Evolutionary conservation across 148 eudicot species (phyloP), one percentile per base, ranked within the genome.

Genomic region (Rhododendron kiyosumense): DNA sequence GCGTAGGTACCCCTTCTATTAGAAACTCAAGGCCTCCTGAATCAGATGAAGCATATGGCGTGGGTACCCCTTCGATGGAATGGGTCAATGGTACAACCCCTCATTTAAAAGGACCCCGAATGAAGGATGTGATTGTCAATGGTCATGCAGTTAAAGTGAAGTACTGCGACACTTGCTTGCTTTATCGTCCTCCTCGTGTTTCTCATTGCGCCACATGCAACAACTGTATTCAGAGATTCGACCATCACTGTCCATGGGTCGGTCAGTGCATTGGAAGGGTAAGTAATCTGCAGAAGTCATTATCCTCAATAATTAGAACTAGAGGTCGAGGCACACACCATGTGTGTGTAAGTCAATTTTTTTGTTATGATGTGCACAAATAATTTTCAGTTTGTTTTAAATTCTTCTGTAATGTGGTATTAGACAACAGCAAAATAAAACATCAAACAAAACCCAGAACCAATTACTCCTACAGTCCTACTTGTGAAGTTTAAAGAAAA

Each of bases 211-310:
- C 99, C 87, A 95, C 94, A 89, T 97, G 99, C 93, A 97, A 97
- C 93, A 97, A 95, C 86, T 97, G 99, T 87, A 94, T 95, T 71
- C 98, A 94, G 76, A 92, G 90, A 85, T 96, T 97, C 63, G 99
- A 97, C 86, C 99, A 97, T 88, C 99, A 97, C 84, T 97, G 99
- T 85, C 99, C 98, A n/a, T 95, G 99, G 99, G 98, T 97, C 30
- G 99, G 99, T 87, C 99, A 97, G 85, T 97, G 99, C 93, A 94
- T 97, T 59, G 99, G 98, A 84, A 84, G 91, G 71, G 99, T 97
- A 92, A 92, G 97, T 92, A 88, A 51, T 57, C 32, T 38, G 46
- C 41, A 6, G 13, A 65, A 14, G 13, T 32, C 41, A 20, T 41
- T 77, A 41, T 38, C 79, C 28, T 61, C 63, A 45, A 45, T 79